Base-by-base conservation (phyloP, 2,329 filamentous ascomycete species). In the Gaeumannomyces sp. region DNA sequence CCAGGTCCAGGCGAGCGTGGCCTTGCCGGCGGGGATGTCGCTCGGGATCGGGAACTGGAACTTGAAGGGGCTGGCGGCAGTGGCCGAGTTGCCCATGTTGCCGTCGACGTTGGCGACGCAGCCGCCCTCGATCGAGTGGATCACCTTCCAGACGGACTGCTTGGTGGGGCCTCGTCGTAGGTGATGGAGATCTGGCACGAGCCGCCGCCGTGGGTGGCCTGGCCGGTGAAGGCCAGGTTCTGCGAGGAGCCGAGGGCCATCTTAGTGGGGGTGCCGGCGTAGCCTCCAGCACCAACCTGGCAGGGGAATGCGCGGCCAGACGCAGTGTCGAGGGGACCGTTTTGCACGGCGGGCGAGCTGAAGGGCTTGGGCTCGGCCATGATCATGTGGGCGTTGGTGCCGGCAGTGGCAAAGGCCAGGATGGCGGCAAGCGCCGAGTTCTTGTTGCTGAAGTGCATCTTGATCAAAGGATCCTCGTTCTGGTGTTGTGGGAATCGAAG, bases 1-100 rank as follows among this genome's bases (percentile, higher is more conserved):
- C 95, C 95, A 98, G 0, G 92, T 92, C 93, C 93, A 98, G 0
- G 92, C 92, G 6, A 98, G 81, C 0, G 88, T 91, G 31, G 90
- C 93, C 57, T 93, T 84, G 4, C 94, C 95, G 1, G 88, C 79
- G 11, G 88, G 85, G 60, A 97, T 83, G 28, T 88, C 85, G 0
- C 82, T 74, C 0, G 93, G 94, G 7, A 97, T 86, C 0, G 78
- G 84, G 78, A 89, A 96, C 35, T 85, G 78, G 76, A 91, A 95
- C 0, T 77, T 80, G 72, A 82, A 82, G 0, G 86, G 82, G 53
- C 82, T 78, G 0, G 67, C 67, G 0, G 75, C 75, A 2, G 71
- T 69, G 7, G 85, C 74, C 62, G 82, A 75, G 3, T 79, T 78
- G 0, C 78, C 80, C 59, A 88, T 70, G 75, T 93, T 92, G 16